Percentiles rank a stretch among this genome's conserved stretches.
Conservation (phyloP, 441 rosid genomes). For the Biscutella laevigata region DNA sequence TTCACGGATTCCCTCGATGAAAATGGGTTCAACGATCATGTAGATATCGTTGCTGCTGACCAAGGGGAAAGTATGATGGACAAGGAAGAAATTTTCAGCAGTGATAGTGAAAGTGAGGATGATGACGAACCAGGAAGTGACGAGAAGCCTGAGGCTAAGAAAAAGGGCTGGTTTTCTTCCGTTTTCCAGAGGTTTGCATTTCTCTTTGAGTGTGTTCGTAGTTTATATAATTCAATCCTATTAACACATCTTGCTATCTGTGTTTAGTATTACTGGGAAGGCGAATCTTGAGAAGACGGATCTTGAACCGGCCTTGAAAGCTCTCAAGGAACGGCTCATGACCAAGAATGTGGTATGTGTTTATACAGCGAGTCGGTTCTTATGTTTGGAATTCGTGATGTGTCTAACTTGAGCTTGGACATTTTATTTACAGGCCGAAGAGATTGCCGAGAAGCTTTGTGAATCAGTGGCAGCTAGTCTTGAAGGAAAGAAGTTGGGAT, state of each 20-base stretch:
- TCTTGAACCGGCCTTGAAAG: slow-evolving; percentile 84
- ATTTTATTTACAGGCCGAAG: slow-evolving; percentile 66
- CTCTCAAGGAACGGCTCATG: slow-evolving; percentile 95
- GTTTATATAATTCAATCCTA: not conserved
- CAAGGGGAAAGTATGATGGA: slow-evolving; percentile 99
- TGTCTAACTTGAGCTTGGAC: slow-evolving; percentile 1
- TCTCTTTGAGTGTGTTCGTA: slow-evolving; percentile 2
- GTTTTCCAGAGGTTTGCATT: slow-evolving; percentile 77
- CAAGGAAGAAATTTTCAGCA: slow-evolving; percentile 73
- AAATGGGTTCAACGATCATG: slow-evolving; percentile 35
- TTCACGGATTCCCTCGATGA: slow-evolving; percentile 59
- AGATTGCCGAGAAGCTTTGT: slow-evolving; percentile 95
- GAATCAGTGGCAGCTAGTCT: slow-evolving; percentile 93
- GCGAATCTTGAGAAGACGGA: slow-evolving; percentile 87
- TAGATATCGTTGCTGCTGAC: slow-evolving; percentile 63
- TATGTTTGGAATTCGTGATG: not conserved
- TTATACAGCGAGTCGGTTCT: not conserved
- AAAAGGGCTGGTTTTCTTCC: slow-evolving; percentile 90
- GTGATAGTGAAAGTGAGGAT: slow-evolving; percentile 76
- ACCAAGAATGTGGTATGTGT: slow-evolving; percentile 94
- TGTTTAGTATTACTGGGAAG: slow-evolving; percentile 85
- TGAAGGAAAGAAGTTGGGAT: slow-evolving; percentile 90
- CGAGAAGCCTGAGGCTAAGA: slow-evolving; percentile 63
- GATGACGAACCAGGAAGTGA: slow-evolving; percentile 55
- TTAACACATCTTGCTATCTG: slow-evolving; percentile 10